phyloP scores from a whole-genome alignment of 169 alveolate species.

The Eimeria acervulina region DNA sequence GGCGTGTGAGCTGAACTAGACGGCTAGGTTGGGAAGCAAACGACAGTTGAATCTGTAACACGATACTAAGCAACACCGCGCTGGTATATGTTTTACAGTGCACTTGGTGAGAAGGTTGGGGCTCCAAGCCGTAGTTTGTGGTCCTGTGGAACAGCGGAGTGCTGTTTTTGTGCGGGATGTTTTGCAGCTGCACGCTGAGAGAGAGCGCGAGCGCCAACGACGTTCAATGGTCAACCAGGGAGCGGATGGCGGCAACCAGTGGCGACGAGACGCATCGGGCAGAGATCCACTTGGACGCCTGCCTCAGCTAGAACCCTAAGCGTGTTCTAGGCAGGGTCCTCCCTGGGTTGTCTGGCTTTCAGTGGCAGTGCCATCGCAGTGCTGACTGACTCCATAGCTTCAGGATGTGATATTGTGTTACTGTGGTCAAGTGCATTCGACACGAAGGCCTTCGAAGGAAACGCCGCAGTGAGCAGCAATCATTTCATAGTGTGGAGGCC shows the following conservation, averaged over 20 bases:
- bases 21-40: constrained; percentile 34
- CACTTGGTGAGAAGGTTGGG: neutral
- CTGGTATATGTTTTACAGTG: neutral
- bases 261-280: constrained; percentile 77
- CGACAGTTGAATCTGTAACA: constrained; percentile 5
- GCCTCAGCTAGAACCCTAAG: constrained; percentile 63
- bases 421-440: constrained; percentile 57
- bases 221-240: constrained; percentile 77
- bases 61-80: neutral
- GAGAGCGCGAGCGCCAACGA: constrained; percentile 73
- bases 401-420: constrained; percentile 45
- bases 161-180: neutral
- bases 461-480: constrained; percentile 69
- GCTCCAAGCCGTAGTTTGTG: neutral
- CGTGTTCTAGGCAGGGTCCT: constrained; percentile 6
- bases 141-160: neutral
- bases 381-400: constrained; percentile 67
- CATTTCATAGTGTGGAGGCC: constrained; percentile 22
- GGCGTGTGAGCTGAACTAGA: constrained; percentile 57
- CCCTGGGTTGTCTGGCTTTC: constrained; percentile 41
- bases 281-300: constrained; percentile 78
- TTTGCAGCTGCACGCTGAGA: constrained; percentile 71
- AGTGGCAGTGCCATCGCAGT: constrained; percentile 82
- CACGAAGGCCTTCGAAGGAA: constrained; percentile 56
- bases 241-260: constrained; percentile 56